phyloP scores from a whole-genome alignment of 345 rosid genomes.

The Populus tremula region DNA sequence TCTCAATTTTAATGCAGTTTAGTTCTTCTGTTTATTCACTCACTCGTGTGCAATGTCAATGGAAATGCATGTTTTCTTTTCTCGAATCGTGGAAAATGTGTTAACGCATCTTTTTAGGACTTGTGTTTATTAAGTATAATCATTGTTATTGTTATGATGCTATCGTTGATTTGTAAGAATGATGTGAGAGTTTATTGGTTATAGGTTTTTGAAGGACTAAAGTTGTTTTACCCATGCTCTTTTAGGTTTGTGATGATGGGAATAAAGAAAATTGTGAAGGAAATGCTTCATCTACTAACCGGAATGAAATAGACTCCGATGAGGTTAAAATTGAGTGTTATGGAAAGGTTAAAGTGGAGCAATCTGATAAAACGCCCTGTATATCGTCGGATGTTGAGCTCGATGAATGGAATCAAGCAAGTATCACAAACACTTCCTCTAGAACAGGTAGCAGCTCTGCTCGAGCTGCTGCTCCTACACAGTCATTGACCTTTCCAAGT shows the following conservation, averaged over 20 bases:
- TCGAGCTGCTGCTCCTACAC: slow-evolving; percentile 42
- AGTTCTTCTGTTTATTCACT: not conserved
- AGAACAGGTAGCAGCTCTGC: slow-evolving; percentile 49
- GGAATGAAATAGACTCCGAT: slow-evolving; percentile 23
- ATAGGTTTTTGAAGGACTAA: not conserved
- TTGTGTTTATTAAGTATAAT: not conserved
- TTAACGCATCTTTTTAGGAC: not conserved
- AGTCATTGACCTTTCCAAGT: slow-evolving; percentile 35
- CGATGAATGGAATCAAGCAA: slow-evolving; percentile 43
- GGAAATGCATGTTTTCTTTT: not conserved
- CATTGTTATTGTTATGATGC: not conserved
- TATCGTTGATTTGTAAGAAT: not conserved
- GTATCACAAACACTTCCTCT: slow-evolving; percentile 29
- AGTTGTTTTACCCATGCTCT: not conserved
- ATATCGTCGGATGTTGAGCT: slow-evolving; percentile 44
- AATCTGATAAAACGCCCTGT: slow-evolving; percentile 33
- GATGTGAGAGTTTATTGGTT: not conserved
- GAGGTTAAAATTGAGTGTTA: slow-evolving; percentile 41
- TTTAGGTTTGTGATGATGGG: slow-evolving; percentile 40
- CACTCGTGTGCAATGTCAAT: not conserved
- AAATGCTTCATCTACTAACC: slow-evolving; percentile 29
- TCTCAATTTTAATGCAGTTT: not conserved
- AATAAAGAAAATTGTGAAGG: slow-evolving; percentile 36
- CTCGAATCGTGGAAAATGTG: not conserved
- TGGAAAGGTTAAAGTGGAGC: slow-evolving; percentile 41